Conservation (phyloP, 768 basidiomycete species). For the Mycena haematopus region DNA sequence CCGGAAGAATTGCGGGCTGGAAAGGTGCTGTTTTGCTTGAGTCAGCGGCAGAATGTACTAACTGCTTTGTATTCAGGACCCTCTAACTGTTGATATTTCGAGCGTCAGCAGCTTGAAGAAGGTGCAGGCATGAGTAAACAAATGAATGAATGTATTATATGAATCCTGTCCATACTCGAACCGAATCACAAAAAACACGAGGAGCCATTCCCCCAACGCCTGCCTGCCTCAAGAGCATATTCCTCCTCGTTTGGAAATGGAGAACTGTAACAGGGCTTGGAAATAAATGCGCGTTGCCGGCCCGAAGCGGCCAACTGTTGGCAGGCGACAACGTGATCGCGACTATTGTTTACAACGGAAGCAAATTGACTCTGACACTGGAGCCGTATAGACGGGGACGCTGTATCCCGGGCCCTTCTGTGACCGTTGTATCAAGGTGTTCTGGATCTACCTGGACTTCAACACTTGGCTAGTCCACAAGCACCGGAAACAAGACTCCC, state of each 20-base stretch:
- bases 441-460: neutral
- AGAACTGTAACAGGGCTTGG: too few species aligned
- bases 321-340: neutral
- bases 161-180: neutral
- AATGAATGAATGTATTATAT: neutral
- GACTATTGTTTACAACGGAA: neutral
- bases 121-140: conserved; percentile 27
- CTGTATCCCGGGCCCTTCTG: neutral
- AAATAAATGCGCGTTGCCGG: neutral
- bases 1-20: conserved; percentile 75
- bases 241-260: too few species aligned
- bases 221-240: too few species aligned
- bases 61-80: conserved; percentile 14
- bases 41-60: neutral
- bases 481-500: neutral
- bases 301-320: neutral
- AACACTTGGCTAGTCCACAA: neutral
- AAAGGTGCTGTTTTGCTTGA: conserved; percentile 54
- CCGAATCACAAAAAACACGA: too few species aligned
- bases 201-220: too few species aligned
- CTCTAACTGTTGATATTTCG: conserved; percentile 26
- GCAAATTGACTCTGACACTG: neutral
- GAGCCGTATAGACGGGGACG: neutral
- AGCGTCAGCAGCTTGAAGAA: conserved; percentile 36
- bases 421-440: neutral